Base-by-base conservation (phyloP, 2,329 filamentous ascomycete genomes). In the Trichoderma sp. region DNA sequence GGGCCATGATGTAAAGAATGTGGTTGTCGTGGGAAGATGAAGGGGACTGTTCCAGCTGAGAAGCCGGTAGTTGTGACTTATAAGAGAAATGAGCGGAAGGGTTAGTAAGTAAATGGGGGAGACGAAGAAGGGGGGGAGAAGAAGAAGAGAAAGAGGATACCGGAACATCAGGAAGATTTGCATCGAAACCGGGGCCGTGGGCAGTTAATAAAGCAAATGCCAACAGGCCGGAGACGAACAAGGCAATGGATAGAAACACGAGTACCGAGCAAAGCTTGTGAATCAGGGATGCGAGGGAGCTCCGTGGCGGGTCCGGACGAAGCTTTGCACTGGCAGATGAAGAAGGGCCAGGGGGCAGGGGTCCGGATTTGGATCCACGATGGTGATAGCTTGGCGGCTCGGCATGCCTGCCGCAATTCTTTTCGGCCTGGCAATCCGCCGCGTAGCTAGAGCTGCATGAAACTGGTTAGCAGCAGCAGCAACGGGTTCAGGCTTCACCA, bases 241-340 rank as follows among this genome's bases (percentile, higher is more conserved):
- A 45, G 24, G 47, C 39, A 61, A 63, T 30, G 43, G 54, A 66
- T 17, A 58, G 39, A 45, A 58, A 62, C 43, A 41, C 52, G 24
- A 59, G 47, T 39, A 63, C 51, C 30, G 63, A 54, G 30, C 51
- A 63, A 61, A 66, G 58, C 47, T 55, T 62, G 58, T 66, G 64
- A 66, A 66, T 66, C 64, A 66, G 58, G 51, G 59, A 62, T 24
- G 64, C 30, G 26, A 61, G 52, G 51, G 64, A 55, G 44, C 50
- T 52, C 48, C 44, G 47, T 24, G 45, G 57, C 41, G 59, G 64
- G 59, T 45, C 59, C 26, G 51, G 52, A 58, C 44, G 45, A 62
- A 52, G 51, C 21, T 52, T 45, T 30, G 51, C 39, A 62, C 28
- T 54, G 39, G 64, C 14, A 63, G 43, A 60, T 60, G 58, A 41